Evolutionary conservation across 306 rosid genomes (phyloP).

Genomic region (Cucurbita maxima): DNA sequence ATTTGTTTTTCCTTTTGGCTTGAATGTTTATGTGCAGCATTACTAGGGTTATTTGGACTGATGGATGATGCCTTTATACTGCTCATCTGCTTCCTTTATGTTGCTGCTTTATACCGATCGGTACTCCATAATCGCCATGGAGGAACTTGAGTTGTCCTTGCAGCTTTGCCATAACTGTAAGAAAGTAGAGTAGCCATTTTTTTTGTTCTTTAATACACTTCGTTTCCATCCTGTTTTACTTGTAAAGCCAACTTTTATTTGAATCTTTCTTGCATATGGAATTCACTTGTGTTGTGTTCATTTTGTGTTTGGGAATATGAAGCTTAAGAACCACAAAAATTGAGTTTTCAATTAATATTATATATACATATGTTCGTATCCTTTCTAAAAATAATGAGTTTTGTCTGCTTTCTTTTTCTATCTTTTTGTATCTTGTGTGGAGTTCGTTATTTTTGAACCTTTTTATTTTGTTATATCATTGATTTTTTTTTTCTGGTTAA

Average conservation of each 20-base stretch:
- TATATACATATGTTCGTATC: no score
- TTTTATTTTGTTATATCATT: no score
- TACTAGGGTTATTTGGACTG: slow-evolving; percentile 65
- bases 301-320: not conserved
- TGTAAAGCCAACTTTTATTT: not conserved
- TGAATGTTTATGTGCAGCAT: slow-evolving; percentile 25
- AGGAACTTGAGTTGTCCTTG: slow-evolving; percentile 26
- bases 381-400: no score
- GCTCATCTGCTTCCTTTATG: slow-evolving; percentile 58
- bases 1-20: not conserved
- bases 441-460: no score
- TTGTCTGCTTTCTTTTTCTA: no score
- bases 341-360: no score
- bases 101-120: slow-evolving; percentile 66
- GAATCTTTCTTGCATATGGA: not conserved
- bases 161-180: not conserved
- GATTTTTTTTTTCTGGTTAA: no score
- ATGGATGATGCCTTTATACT: slow-evolving; percentile 59
- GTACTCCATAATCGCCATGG: slow-evolving; percentile 63
- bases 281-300: not conserved
- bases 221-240: not conserved
- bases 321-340: not conserved
- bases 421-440: no score
- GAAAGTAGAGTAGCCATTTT: not conserved
- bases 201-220: not conserved